Percentiles rank a stretch among this genome's conserved stretches.
Evolutionary conservation across 768 basidiomycete genomes (phyloP).

Genomic region (Mycena rosella): DNA sequence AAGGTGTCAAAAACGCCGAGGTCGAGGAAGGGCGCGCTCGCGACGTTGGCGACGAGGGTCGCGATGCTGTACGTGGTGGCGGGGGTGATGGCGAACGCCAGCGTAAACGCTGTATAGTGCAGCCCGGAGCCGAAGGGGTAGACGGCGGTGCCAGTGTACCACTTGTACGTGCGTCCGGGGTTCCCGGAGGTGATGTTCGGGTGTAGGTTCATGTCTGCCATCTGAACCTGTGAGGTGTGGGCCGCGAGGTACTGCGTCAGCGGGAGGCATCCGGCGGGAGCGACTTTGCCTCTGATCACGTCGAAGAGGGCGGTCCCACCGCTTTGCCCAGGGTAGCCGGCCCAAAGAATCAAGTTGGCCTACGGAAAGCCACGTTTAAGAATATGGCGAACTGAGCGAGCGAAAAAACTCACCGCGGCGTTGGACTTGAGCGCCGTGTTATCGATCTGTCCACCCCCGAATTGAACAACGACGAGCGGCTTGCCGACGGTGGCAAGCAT

Average conservation of each 20-base stretch:
- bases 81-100: constrained; percentile 55
- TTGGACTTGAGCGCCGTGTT: constrained; percentile 58
- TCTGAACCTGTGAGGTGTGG: constrained; percentile 60
- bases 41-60: constrained; percentile 46
- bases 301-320: constrained; percentile 67
- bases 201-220: constrained; percentile 71
- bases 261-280: constrained; percentile 68
- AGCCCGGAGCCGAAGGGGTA: constrained; percentile 68
- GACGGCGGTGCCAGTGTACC: constrained; percentile 65
- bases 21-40: constrained; percentile 47
- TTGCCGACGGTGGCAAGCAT: constrained; percentile 60
- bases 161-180: constrained; percentile 70
- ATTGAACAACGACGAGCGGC: constrained; percentile 65
- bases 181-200: constrained; percentile 53
- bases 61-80: constrained; percentile 55
- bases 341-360: constrained; percentile 68
- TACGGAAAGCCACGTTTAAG: neutral
- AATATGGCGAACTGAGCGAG: constrained; percentile 38
- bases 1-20: constrained; percentile 62
- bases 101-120: constrained; percentile 65
- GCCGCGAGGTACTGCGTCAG: constrained; percentile 65
- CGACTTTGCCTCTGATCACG: constrained; percentile 61
- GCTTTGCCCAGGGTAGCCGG: constrained; percentile 68
- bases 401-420: constrained; percentile 47
- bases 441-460: constrained; percentile 70